Evolutionary conservation across 805 yeast genomes (phyloP), one percentile per base, ranked within the genome.

Genomic region (Hanseniaspora clermontiae): DNA sequence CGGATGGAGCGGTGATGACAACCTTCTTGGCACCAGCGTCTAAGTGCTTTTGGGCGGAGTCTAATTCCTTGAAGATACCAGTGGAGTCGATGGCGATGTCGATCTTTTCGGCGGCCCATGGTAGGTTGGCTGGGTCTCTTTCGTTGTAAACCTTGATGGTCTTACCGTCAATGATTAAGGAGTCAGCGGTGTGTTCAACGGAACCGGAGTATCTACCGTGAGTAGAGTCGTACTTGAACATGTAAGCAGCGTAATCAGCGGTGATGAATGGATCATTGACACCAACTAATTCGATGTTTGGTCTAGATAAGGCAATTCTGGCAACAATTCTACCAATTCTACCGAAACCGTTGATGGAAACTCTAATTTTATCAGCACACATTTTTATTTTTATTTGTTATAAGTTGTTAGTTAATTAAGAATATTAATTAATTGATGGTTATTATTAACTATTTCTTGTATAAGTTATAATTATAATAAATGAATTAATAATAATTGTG

Each of bases 1-100:
- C 68, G 60, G 86, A 81, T 65, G 86, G 86, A 66, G 85, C 86
- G 61, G 86, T 81, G 72, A 81, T 81, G 67, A 81, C 74, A 61
- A 79, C 84, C 74, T 81, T 81, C 76, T 81, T 80, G 72, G 86
- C 85, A 76, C 86, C 86, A 67, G 80, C 85, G 60, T 77, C 81
- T 64, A 81, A 73, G 74, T 81, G 86, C 72, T 80, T 80, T 70
- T 79, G 81, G 64, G 82, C 81, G 69, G 82, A 77, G 67, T 77
- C 83, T 62, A 76, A 67, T 60, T 74, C 77, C 75, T 80, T 81
- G 81, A 80, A 81, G 63, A 81, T 80, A 77, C 86, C 86, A 61
- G 86, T 81, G 67, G 85, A 80, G 73, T 81, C 86, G 64, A 81
- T 75, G 63, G 81, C 85, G 70, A 70, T 77, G 64, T 81, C 84